Evolutionary conservation across 495 filamentous ascomycete genomes (phyloP).

Genomic region (Darksidea phi): DNA sequence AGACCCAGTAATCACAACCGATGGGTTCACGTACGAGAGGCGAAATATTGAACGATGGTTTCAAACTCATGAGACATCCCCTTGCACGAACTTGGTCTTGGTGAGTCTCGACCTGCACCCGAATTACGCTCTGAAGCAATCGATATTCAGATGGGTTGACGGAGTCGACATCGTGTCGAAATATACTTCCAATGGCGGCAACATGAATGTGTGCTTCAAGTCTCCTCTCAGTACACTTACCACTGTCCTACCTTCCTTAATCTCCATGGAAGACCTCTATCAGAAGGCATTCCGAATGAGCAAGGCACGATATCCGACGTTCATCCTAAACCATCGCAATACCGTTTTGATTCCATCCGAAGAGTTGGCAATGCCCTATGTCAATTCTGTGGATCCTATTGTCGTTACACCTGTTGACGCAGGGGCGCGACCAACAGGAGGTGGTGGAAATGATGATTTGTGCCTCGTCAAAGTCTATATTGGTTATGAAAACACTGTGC

Average conservation of each 20-base stretch:
- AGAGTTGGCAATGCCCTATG: neutral
- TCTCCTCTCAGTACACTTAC: neutral
- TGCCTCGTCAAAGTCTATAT: slow-evolving; percentile 40
- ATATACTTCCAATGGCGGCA: neutral
- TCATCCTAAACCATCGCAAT: slow-evolving; percentile 27
- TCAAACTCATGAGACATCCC: slow-evolving; percentile 35
- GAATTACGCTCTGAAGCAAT: slow-evolving; percentile 24
- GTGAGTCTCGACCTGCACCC: slow-evolving; percentile 16
- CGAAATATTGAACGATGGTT: slow-evolving; percentile 37
- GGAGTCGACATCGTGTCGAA: neutral
- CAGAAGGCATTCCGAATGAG: slow-evolving; percentile 36
- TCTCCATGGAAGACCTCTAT: slow-evolving; percentile 28
- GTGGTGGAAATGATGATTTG: neutral
- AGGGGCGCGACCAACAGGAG: neutral
- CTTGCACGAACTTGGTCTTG: slow-evolving; percentile 35
- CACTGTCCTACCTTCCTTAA: neutral
- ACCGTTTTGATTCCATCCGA: neutral
- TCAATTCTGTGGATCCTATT: slow-evolving; percentile 4
- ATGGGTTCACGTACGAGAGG: slow-evolving; percentile 37
- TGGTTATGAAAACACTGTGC: slow-evolving; percentile 1
- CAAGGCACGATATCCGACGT: slow-evolving; percentile 31
- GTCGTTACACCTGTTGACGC: slow-evolving; percentile 5
- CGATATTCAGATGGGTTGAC: neutral
- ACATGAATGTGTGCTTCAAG: neutral
- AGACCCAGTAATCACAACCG: slow-evolving; percentile 38